Percentiles rank a stretch among this genome's conserved stretches.
phyloP scores from a whole-genome alignment of 345 rosid genomes.

The Heritiera littoralis region DNA sequence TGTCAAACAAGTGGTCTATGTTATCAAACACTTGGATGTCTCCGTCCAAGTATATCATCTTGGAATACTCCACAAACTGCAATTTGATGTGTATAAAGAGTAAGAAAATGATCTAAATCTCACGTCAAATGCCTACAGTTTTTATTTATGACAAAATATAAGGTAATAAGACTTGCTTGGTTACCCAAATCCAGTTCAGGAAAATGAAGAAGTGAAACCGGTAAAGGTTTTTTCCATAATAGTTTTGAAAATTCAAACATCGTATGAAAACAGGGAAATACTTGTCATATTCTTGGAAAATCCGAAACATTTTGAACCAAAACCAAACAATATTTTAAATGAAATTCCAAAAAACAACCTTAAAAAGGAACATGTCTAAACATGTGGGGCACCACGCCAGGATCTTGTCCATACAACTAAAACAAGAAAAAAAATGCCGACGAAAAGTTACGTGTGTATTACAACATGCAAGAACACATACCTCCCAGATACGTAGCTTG shows the following conservation, averaged over 20 bases:
- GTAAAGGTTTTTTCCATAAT: too few species aligned
- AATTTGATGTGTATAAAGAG: neutral
- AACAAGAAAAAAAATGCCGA: neutral
- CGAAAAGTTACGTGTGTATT: neutral
- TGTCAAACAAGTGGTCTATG: constrained; percentile 70
- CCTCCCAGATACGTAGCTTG: constrained; percentile 85
- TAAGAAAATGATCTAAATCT: neutral
- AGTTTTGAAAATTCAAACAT: neutral
- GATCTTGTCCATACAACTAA: neutral
- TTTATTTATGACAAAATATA: too few species aligned
- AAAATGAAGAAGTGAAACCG: too few species aligned
- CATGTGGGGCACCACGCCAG: neutral
- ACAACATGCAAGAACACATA: constrained; percentile 7
- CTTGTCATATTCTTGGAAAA: neutral
- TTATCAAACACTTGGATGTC: constrained; percentile 77
- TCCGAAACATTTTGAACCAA: neutral
- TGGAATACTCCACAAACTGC: constrained; percentile 66
- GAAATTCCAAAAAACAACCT: neutral
- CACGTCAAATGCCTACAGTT: neutral
- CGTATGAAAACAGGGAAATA: neutral
- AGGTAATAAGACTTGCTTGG: neutral
- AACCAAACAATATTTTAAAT: neutral
- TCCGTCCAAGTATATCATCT: constrained; percentile 72
- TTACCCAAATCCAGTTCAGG: neutral
- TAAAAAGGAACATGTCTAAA: neutral